Conservation (phyloP, 108 stramenopile species). For the Cyclotella choctawhatcheeana region DNA sequence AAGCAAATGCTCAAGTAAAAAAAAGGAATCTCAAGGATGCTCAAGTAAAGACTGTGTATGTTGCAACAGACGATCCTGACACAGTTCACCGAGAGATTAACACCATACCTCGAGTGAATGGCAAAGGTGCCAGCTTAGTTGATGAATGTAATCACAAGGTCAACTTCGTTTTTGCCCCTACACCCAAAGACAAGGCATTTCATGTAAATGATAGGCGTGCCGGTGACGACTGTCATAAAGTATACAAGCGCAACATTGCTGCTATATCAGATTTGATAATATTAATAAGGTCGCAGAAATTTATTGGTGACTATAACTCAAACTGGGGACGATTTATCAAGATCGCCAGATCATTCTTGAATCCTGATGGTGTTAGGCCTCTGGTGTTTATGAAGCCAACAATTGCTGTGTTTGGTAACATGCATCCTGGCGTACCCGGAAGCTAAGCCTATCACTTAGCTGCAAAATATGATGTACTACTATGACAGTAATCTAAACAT, state of each 20-base stretch:
- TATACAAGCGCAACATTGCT: slow-evolving; percentile 38
- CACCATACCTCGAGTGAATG: slow-evolving; percentile 69
- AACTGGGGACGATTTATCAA: slow-evolving; percentile 30
- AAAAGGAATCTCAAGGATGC: background rate
- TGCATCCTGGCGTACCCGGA: slow-evolving; percentile 5
- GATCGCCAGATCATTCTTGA: slow-evolving; percentile 6
- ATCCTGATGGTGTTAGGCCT: background rate
- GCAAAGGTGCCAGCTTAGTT: slow-evolving; percentile 34
- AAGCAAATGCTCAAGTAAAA: background rate
- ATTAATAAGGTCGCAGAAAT: slow-evolving; percentile 20
- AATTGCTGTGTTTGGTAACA: background rate
- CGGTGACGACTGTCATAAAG: slow-evolving; percentile 22
- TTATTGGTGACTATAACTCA: slow-evolving; percentile 45
- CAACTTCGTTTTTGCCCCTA: slow-evolving; percentile 31
- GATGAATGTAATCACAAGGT: slow-evolving; percentile 66
- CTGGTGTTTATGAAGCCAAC: background rate
- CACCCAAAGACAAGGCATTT: slow-evolving; percentile 1
- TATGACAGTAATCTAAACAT: no score
- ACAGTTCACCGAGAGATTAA: slow-evolving; percentile 22
- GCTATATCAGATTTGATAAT: slow-evolving; percentile 44
- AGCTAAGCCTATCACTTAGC: background rate
- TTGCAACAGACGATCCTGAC: slow-evolving; percentile 31
- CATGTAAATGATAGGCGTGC: slow-evolving; percentile 13
- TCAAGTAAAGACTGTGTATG: background rate
- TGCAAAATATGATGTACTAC: background rate